Evolutionary conservation across 768 basidiomycete genomes (phyloP).

Genomic region (Sutorius australiensis): DNA sequence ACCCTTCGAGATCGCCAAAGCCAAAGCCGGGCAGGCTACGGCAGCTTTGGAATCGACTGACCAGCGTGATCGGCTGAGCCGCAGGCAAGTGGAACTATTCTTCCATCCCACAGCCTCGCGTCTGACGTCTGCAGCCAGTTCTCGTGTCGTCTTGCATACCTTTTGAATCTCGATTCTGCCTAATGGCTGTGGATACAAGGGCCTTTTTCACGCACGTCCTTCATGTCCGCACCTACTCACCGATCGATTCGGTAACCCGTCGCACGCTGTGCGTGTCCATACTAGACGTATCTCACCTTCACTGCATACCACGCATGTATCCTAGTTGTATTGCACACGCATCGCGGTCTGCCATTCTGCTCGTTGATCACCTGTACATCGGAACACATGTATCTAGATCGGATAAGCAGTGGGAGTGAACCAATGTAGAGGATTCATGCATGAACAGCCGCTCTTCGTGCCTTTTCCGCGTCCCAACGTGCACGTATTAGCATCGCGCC

Average conservation of each 20-base stretch:
- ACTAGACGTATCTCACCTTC: constrained; percentile 10
- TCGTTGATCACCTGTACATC: constrained; percentile 10
- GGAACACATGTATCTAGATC: constrained; percentile 13
- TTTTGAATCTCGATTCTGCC: not conserved
- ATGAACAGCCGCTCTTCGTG: constrained; percentile 18
- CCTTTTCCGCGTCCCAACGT: constrained; percentile 68
- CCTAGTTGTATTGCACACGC: constrained; percentile 13
- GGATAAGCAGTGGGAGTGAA: constrained; percentile 4
- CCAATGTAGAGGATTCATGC: constrained; percentile 10
- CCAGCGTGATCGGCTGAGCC: constrained; percentile 17
- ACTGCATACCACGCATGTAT: constrained; percentile 19
- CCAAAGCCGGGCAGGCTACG: constrained; percentile 25
- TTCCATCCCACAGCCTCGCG: not conserved
- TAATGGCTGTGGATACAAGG: not conserved
- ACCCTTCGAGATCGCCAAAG: constrained; percentile 13
- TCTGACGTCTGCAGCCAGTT: not conserved
- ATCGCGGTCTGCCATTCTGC: constrained; percentile 6
- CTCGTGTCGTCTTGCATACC: not conserved
- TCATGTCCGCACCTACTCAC: constrained; percentile 14
- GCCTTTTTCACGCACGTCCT: constrained; percentile 5
- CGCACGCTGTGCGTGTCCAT: constrained; percentile 25
- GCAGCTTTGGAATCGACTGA: constrained; percentile 26
- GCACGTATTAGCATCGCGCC: constrained; percentile 68
- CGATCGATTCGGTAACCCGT: constrained; percentile 20
- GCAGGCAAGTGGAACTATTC: not conserved